Conservation (phyloP, 257 asterid genomes). For the Nicotiana benthamiana region DNA sequence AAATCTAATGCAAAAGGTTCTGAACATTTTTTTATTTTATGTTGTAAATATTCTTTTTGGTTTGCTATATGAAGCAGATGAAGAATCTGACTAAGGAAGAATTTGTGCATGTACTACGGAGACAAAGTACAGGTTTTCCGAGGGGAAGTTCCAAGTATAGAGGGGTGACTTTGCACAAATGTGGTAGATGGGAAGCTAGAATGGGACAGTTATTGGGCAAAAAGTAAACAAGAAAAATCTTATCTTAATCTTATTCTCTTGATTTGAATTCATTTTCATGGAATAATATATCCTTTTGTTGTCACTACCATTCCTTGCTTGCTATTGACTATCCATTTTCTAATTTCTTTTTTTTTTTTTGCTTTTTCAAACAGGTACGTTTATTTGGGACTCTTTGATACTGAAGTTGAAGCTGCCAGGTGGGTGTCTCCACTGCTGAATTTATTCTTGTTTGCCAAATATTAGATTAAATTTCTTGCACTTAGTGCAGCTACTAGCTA, state of each 20-base stretch:
- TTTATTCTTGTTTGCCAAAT: neutral
- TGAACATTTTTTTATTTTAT: no score
- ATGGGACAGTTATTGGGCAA: conserved; percentile 83
- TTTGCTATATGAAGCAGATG: conserved; percentile 36
- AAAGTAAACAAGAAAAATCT: conserved; percentile 31
- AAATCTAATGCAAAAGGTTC: neutral
- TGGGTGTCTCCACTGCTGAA: conserved; percentile 1
- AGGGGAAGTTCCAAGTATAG: conserved; percentile 83
- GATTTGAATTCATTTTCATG: neutral
- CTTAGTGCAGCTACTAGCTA: no score
- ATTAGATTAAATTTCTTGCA: neutral
- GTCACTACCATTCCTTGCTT: neutral
- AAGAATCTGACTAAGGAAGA: conserved; percentile 74
- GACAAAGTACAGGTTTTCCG: conserved; percentile 82
- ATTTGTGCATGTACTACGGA: conserved; percentile 75
- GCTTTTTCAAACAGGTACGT: conserved; percentile 46
- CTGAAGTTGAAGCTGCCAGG: conserved; percentile 94
- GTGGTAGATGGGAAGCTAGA: conserved; percentile 93
- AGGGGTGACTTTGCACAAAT: conserved; percentile 86
- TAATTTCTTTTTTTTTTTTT: neutral
- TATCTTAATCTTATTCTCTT: neutral
- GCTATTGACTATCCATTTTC: neutral
- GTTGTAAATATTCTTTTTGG: neutral
- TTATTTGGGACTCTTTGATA: conserved; percentile 85
- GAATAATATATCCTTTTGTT: neutral